Base-by-base conservation (phyloP, 2,329 filamentous ascomycete species). In the Colletotrichum scovillei region DNA sequence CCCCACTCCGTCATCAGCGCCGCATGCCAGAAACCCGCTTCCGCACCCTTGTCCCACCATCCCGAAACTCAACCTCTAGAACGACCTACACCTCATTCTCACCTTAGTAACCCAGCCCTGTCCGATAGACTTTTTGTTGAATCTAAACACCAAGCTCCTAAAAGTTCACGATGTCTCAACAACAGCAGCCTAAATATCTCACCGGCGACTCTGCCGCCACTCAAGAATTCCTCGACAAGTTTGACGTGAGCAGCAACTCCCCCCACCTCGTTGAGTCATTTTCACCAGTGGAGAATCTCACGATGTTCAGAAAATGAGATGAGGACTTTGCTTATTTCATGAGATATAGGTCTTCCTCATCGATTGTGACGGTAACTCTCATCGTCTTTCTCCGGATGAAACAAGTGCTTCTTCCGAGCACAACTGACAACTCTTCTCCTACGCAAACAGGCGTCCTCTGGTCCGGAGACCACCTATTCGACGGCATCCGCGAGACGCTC, bases 381-480 rank as follows among this genome's bases (percentile, higher is more conserved):
- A 75, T 46, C 30, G 28, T 64, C 30, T 2, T 42, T 3, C 2
- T 24, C 30, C 22, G 62, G n/a, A 64, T 49, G 12, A 32, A 62
- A 32, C 66, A 78, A 6, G n/a, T 19, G 53, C 35, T 24, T 30
- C 42, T 53, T 24, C 30, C 9, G 56, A 63, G 64, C 30, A 35
- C 49, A 19, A 46, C 70, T 69, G 16, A 73, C 60, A 30, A 68
- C 22, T 35, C 16, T 8, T 22, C 56, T 14, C 12, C 60, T 46
- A 12, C 42, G 60, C 26, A 24, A 46, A 62, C 84, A 97, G 95
- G 96, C 80, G 97, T 99, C 49, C 87, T 99, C 73, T 99, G 97
- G 97, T 98, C 95, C 19, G 97, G 97, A 63, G 95, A 98, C 80
- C 92, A 96, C 81, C 87, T 97, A 12, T 98, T 97, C 78, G 92